Base-by-base conservation (phyloP, 192 early-diverging fungal genomes). In the Backusella morwellensis region DNA sequence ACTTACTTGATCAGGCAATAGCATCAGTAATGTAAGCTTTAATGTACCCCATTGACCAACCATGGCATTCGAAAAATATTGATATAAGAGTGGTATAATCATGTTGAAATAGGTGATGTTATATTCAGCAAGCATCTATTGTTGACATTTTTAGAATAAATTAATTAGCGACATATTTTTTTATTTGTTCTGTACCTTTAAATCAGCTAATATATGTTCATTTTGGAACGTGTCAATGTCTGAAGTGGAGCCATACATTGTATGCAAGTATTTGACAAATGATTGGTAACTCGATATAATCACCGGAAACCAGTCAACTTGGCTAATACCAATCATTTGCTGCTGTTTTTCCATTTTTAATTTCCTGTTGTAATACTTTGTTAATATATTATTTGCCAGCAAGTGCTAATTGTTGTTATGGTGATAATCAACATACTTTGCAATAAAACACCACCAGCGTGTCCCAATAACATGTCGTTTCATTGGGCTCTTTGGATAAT, bases 381-480 rank as follows among this genome's bases (percentile, higher is more conserved):
- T 56, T 56, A 23, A 21, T 44, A 44, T 44, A 17, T 40, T 40
- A 11, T 12, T 40, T 12, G 17, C 50, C n/a, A n/a, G 50, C 17
- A 54, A 54, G 19, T 54, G 17, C 6, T 6, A 54, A 54, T 1
- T n/a, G 19, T n/a, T 54, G 0, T 17, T 17, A 34, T 12, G 32
- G 32, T 32, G 11, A 17, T 15, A 47, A 54, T 50, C 5, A 50
- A n/a, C 44, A 54, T 81, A 81, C 80, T 35, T 69, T 41, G 77
- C 54, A 36, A 82, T 75, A 70, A 78, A 78, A 35, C 23, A 32
- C 80, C 80, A 82, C 75, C 80, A 82, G 3, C 80, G 73, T 77
- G 78, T 82, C 0, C 80, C 80, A 15, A 82, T 68, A 0, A 75
- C 21, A 70, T 77, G 77, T 8, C 50, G 59, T 26, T 70, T 70